These are phyloP conservation scores for Pinus albicaulis DNA, from an alignment of 75 land plant species.

Conservation along the genomic window DNA sequence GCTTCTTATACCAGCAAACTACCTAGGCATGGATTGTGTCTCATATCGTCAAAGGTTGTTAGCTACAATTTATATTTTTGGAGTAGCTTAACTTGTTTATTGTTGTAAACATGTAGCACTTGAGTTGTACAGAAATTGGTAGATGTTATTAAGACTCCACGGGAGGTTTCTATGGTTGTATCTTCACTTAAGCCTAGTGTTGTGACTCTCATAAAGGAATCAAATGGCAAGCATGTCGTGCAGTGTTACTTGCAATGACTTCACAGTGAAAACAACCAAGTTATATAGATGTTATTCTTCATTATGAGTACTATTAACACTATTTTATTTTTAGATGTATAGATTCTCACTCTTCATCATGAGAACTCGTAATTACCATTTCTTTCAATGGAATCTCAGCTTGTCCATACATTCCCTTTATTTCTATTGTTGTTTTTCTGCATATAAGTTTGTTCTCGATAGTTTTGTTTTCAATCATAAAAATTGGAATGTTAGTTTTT, in stretches of 20 bases:
- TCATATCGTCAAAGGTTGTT: background rate
- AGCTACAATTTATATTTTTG: background rate
- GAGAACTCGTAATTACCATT: too few species aligned
- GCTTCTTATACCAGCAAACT: too few species aligned
- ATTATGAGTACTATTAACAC: too few species aligned
- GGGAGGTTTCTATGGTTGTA: conserved; percentile 52
- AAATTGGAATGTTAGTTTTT: too few species aligned
- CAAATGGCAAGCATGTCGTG: conserved; percentile 84
- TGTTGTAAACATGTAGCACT: conserved; percentile 40
- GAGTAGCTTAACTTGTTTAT: background rate
- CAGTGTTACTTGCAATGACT: conserved; percentile 69
- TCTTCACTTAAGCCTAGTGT: conserved; percentile 50
- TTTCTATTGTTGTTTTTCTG: too few species aligned
- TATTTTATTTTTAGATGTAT: too few species aligned
- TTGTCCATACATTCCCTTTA: too few species aligned
- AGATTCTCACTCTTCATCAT: too few species aligned
- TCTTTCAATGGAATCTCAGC: too few species aligned
- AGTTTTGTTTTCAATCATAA: too few species aligned
- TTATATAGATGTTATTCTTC: conserved; percentile 9
- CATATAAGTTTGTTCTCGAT: too few species aligned
- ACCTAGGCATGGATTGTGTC: background rate
- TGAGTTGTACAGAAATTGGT: conserved; percentile 87
- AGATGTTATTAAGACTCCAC: conserved; percentile 53
- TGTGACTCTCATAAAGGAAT: conserved; percentile 54
- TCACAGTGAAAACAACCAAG: conserved; percentile 47